These are phyloP conservation scores for Xenosphaeropsis pyriputrescens DNA, from an alignment of 2,329 filamentous ascomycete genomes.

Conservation along the genomic window DNA sequence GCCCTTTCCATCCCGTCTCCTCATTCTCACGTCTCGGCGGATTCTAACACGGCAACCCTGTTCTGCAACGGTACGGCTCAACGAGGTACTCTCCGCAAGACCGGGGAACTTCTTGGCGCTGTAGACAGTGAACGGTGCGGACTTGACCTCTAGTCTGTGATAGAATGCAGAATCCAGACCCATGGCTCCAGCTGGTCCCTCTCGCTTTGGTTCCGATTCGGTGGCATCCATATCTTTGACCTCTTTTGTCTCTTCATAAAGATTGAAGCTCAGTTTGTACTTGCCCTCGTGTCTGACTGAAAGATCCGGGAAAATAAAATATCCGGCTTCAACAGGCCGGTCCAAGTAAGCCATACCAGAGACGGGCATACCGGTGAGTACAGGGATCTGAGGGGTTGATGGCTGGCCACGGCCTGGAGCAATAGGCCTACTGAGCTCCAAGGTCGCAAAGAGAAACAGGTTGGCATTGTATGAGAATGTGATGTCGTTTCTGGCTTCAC, in stretches of 20 bases:
- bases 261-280: conserved; percentile 80
- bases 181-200: conserved; percentile 25
- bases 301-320: conserved; percentile 95
- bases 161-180: conserved; percentile 42
- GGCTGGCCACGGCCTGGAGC: conserved; percentile 64
- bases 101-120: conserved; percentile 99
- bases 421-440: conserved; percentile 74
- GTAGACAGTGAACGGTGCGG: conserved; percentile 72
- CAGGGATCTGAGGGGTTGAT: conserved; percentile 59
- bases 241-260: conserved; percentile 90
- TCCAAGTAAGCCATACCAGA: conserved; percentile 95
- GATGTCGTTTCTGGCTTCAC: conserved; percentile 43
- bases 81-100: conserved; percentile 70
- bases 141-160: conserved; percentile 83
- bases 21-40: conserved; percentile 84
- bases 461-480: conserved; percentile 92
- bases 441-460: conserved; percentile 90
- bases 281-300: conserved; percentile 91
- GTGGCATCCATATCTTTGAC: conserved; percentile 56
- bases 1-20: conserved; percentile 62
- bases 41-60: conserved; percentile 96
- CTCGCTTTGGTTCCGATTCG: conserved; percentile 16
- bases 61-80: conserved; percentile 86
- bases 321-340: conserved; percentile 64
- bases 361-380: conserved; percentile 86